A percentile compares a stretch with the other conserved stretches of the same genome.
These are phyloP conservation scores for Ustilago lituana DNA, from an alignment of 1,284 basidiomycete species.

Conservation along the genomic window DNA sequence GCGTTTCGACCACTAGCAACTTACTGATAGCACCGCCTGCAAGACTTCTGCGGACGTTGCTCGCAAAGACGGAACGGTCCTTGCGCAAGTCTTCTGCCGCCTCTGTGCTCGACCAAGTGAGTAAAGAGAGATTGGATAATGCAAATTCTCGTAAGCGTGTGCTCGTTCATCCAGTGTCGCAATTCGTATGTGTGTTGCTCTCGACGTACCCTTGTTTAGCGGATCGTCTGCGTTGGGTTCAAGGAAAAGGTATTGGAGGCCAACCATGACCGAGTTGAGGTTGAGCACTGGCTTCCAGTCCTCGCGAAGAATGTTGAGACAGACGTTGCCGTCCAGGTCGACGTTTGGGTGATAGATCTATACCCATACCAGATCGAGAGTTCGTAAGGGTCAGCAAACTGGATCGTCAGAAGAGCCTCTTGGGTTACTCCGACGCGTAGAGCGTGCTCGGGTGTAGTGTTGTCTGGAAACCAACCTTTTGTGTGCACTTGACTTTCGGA, in stretches of 20 bases:
- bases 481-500: constrained; percentile 96
- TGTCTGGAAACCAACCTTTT: constrained; percentile 75
- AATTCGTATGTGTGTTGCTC: too few relatives aligned
- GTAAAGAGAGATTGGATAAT: background rate
- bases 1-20: constrained; percentile 13
- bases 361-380: too few relatives aligned
- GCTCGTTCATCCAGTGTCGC: too few relatives aligned
- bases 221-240: constrained; percentile 99
- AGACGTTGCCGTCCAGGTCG: constrained; percentile 93
- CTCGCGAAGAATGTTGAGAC: constrained; percentile 90
- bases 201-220: constrained; percentile 85
- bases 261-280: constrained; percentile 95
- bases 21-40: constrained; percentile 57
- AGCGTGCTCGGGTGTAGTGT: too few relatives aligned
- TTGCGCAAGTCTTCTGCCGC: constrained; percentile 66
- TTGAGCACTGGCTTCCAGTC: constrained; percentile 99
- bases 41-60: constrained; percentile 58
- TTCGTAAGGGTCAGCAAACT: too few relatives aligned
- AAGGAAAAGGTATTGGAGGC: constrained; percentile 95
- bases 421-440: too few relatives aligned
- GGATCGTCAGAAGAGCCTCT: too few relatives aligned
- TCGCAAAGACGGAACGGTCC: constrained; percentile 56
- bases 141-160: too few relatives aligned
- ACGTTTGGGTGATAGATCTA: constrained; percentile 99
- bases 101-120: constrained; percentile 33